Base-by-base conservation (phyloP, 495 filamentous ascomycete genomes). In the Xanthoparmelia taractica region DNA sequence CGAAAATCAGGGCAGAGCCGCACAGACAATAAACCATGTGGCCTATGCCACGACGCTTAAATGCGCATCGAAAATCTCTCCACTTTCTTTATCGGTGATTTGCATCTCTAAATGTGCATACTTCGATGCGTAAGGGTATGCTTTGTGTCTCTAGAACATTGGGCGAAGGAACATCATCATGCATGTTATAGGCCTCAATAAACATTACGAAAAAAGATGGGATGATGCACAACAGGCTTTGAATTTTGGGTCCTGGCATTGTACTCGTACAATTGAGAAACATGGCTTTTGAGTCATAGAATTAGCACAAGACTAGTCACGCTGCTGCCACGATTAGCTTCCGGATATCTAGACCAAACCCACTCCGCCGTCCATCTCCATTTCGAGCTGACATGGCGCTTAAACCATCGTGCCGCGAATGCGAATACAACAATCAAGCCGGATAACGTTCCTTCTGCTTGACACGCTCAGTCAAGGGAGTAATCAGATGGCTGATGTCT, bases 401-500 rank as follows among this genome's bases (percentile, higher is more conserved):
- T 23, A 52, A 31, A 15, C 23, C 4, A 50, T 11, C 23, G 18
- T 2, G 27, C 4, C 17, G 25, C 29, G 27, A 52, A 25, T 27
- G 45, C n/a, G 6, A 48, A 52, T 18, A 17, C 13, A 31, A 29
- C 1, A 12, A 23, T 57, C 52, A 67, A 18, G 63, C 66, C 0
- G 48, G 40, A 37, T 65, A 67, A 15, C 60, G 40, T 41, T 67
- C 63, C 52, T 65, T 64, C 40, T 64, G 58, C 55, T 63, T 48
- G 33, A 55, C 25, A 15, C 66, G 40, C 43, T 67, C 65, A 45
- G 63, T 68, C 33, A 55, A 18, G 38, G 66, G 63, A 57, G 60
- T 63, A 47, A 71, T 71, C 40, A 71, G 50, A 43, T 69, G 69
- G 34, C 64, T 67, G 20, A 85, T 72, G 64, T 84, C 82, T 38